Evolutionary conservation across 148 eudicot species (phyloP).

Genomic region (Chenopodium berlandieri): DNA sequence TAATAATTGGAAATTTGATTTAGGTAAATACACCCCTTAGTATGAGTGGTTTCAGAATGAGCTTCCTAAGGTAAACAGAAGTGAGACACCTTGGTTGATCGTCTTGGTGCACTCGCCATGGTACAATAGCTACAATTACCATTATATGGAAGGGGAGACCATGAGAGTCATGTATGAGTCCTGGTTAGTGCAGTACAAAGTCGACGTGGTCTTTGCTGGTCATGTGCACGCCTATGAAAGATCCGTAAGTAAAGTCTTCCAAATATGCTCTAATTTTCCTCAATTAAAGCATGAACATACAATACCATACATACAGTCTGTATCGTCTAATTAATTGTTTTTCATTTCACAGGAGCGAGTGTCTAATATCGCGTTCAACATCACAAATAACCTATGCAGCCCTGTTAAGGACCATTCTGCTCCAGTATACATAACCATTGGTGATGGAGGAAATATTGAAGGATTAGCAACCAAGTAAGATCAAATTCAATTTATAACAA

Average conservation of each 20-base stretch:
- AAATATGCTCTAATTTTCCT: background rate
- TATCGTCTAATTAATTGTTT: background rate
- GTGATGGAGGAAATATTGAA: constrained; percentile 54
- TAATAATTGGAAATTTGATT: background rate
- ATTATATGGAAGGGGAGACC: constrained; percentile 37
- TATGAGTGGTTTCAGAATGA: constrained; percentile 29
- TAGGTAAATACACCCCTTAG: constrained; percentile 34
- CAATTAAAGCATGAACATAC: background rate
- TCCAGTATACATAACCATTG: constrained; percentile 49
- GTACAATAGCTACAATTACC: constrained; percentile 34
- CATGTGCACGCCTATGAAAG: constrained; percentile 35
- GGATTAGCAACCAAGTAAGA: constrained; percentile 47
- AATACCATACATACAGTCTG: too few species aligned
- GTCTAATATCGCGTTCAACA: constrained; percentile 41
- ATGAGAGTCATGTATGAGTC: constrained; percentile 38
- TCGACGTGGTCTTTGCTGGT: constrained; percentile 33
- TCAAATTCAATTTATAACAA: background rate
- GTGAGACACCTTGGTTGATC: constrained; percentile 34
- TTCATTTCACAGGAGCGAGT: constrained; percentile 35
- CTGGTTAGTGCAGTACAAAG: constrained; percentile 32
- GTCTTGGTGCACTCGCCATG: constrained; percentile 32
- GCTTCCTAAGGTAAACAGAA: constrained; percentile 31
- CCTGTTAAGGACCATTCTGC: constrained; percentile 39
- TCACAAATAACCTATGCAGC: constrained; percentile 36
- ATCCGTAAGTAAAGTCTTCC: constrained; percentile 18